A percentile compares a stretch with the other conserved stretches of the same genome.
These are phyloP conservation scores for Anthoceros angustus DNA, from an alignment of 225 moss, liverwort and hornwort genomes.

Conservation along the genomic window DNA sequence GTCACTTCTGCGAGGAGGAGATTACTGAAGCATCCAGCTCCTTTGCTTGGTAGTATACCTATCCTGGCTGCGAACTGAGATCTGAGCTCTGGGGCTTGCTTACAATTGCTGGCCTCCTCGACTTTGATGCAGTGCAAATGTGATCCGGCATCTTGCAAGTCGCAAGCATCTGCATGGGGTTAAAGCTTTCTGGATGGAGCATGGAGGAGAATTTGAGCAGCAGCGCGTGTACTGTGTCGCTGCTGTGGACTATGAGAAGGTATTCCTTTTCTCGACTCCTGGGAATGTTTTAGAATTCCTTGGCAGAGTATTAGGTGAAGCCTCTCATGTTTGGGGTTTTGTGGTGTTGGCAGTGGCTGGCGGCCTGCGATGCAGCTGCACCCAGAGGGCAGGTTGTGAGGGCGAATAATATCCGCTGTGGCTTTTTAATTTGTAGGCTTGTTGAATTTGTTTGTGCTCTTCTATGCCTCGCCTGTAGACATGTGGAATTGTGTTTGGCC, in stretches of 20 bases:
- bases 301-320: neutral
- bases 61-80: neutral
- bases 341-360: conserved; percentile 49
- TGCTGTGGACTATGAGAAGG: conserved; percentile 13
- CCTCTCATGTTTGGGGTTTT: neutral
- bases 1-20: conserved; percentile 67
- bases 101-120: neutral
- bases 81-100: neutral
- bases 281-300: neutral
- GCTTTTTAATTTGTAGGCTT: conserved; percentile 27
- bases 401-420: conserved; percentile 48
- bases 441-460: conserved; percentile 25
- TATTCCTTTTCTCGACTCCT: neutral
- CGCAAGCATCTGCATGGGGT: conserved; percentile 31
- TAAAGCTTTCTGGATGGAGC: conserved; percentile 48
- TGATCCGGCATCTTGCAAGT: conserved; percentile 58
- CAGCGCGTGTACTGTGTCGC: conserved; percentile 12
- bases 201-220: conserved; percentile 40
- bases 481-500: conserved; percentile 52
- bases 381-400: conserved; percentile 13
- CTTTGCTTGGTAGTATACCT: conserved; percentile 26
- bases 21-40: conserved; percentile 24
- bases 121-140: conserved; percentile 29
- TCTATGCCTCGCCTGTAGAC: neutral
- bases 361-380: conserved; percentile 30